Conservation (phyloP, 176 grass and related monocot species). For the Zoysia japonica region DNA sequence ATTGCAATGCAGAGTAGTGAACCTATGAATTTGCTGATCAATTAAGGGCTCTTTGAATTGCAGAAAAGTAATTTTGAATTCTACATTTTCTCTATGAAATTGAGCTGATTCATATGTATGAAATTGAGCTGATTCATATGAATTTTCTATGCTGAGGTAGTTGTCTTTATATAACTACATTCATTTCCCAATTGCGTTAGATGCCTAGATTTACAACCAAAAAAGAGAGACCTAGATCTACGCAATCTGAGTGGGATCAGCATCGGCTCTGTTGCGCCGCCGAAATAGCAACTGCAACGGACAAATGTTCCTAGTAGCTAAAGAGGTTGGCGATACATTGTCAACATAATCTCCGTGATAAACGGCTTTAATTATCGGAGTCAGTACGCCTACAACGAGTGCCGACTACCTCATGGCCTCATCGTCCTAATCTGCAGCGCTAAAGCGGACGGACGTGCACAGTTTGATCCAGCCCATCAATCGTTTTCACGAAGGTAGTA, state of each 20-base stretch:
- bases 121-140: too few species aligned
- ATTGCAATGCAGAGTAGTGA: too few species aligned
- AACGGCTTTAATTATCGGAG: not conserved
- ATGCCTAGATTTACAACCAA: not conserved
- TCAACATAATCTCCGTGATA: not conserved
- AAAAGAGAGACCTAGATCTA: not conserved
- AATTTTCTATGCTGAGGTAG: too few species aligned
- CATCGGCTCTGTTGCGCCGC: too few species aligned
- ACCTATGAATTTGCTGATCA: too few species aligned
- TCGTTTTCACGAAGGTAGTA: not conserved
- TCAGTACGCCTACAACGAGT: too few species aligned
- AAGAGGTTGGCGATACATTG: not conserved
- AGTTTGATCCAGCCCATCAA: not conserved
- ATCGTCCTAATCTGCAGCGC: not conserved
- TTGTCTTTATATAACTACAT: too few species aligned
- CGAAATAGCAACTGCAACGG: not conserved
- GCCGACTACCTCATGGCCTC: too few species aligned
- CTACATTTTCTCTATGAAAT: too few species aligned
- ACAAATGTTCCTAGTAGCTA: not conserved
- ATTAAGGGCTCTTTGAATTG: too few species aligned
- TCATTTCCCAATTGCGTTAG: not conserved
- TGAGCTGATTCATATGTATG: too few species aligned
- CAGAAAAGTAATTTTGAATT: too few species aligned
- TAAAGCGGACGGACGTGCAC: not conserved
- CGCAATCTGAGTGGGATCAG: not conserved